Percentiles rank a stretch among this genome's conserved stretches.
Conservation (phyloP, 768 basidiomycete species). For the Tubosaeta sp. region DNA sequence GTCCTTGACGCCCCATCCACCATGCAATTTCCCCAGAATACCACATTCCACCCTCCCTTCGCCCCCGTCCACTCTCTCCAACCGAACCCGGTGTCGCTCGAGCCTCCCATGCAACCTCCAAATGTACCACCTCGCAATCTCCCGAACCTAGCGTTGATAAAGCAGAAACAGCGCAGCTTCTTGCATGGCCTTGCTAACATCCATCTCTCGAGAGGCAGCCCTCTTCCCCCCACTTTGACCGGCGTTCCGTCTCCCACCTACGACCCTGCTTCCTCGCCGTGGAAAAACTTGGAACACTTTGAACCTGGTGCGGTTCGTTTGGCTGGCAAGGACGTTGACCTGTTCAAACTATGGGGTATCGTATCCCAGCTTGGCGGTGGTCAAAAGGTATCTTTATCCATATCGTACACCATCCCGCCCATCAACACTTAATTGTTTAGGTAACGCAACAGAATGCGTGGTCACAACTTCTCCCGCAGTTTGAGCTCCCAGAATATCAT, state of each 20-base stretch:
- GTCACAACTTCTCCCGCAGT: slow-evolving; percentile 48
- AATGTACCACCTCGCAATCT: slow-evolving; percentile 37
- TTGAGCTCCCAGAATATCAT: slow-evolving; percentile 59
- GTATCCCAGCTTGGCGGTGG: slow-evolving; percentile 61
- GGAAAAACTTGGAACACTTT: slow-evolving; percentile 63
- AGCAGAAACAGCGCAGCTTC: slow-evolving; percentile 58
- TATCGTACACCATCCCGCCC: slow-evolving; percentile 9
- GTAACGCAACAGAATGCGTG: slow-evolving; percentile 53
- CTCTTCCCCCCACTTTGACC: slow-evolving; percentile 72
- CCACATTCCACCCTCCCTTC: slow-evolving; percentile 45
- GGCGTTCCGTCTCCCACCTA: slow-evolving; percentile 54
- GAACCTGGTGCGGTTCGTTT: slow-evolving; percentile 65
- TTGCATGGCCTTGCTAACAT: slow-evolving; percentile 55
- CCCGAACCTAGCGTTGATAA: slow-evolving; percentile 33
- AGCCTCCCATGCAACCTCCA: slow-evolving; percentile 40
- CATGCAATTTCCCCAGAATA: slow-evolving; percentile 43
- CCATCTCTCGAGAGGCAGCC: slow-evolving; percentile 54
- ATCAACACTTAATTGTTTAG: slow-evolving; percentile 28
- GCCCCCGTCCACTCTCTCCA: slow-evolving; percentile 33
- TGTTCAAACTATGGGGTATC: slow-evolving; percentile 69
- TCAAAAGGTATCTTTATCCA: slow-evolving; percentile 45
- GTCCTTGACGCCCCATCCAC: slow-evolving; percentile 36
- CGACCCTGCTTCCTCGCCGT: slow-evolving; percentile 59
- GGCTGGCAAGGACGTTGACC: slow-evolving; percentile 69
- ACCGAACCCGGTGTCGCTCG: slow-evolving; percentile 38